A percentile compares a stretch with the other conserved stretches of the same genome.
phyloP scores from a whole-genome alignment of 2,329 filamentous ascomycete genomes.

The Pseudogymnoascus sp. region DNA sequence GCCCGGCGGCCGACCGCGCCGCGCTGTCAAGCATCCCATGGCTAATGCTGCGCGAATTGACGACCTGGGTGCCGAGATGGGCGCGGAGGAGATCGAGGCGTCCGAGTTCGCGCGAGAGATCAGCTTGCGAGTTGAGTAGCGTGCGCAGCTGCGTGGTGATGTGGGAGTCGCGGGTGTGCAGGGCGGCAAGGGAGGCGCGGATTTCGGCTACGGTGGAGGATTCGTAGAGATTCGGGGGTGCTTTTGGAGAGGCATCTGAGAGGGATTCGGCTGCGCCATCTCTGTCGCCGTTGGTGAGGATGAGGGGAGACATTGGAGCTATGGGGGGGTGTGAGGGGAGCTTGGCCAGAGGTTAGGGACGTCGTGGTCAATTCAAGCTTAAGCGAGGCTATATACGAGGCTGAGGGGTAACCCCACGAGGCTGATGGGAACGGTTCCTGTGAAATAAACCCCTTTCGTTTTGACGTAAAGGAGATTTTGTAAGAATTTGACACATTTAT shows the following conservation, averaged over 20 bases:
- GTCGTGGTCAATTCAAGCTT: slow-evolving; percentile 9
- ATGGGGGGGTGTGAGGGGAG: not conserved
- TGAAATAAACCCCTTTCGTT: not conserved
- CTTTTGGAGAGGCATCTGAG: slow-evolving; percentile 14
- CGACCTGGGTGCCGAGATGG: slow-evolving; percentile 77
- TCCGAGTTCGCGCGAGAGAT: slow-evolving; percentile 77
- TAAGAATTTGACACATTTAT: not conserved
- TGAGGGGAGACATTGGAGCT: slow-evolving; percentile 29
- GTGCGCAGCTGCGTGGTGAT: slow-evolving; percentile 68
- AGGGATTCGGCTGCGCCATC: slow-evolving; percentile 14
- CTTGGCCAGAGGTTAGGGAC: not conserved
- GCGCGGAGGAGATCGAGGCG: slow-evolving; percentile 85
- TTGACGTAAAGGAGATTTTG: not conserved
- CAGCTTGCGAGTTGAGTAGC: slow-evolving; percentile 74
- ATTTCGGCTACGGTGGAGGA: slow-evolving; percentile 72
- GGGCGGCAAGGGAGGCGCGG: slow-evolving; percentile 63
- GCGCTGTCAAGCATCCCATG: slow-evolving; percentile 86
- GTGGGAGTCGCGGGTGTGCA: slow-evolving; percentile 67
- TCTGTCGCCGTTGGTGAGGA: slow-evolving; percentile 28
- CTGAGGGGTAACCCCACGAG: slow-evolving; percentile 3
- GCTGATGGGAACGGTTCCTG: slow-evolving; percentile 1
- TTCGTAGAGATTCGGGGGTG: slow-evolving; percentile 46
- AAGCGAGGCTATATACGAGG: slow-evolving; percentile 7
- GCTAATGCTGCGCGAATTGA: slow-evolving; percentile 74
- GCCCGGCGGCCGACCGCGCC: slow-evolving; percentile 73